A percentile compares a stretch with the other conserved stretches of the same genome.
phyloP scores from a whole-genome alignment of 208 protist genomes.

The Zelonia costaricensis region DNA sequence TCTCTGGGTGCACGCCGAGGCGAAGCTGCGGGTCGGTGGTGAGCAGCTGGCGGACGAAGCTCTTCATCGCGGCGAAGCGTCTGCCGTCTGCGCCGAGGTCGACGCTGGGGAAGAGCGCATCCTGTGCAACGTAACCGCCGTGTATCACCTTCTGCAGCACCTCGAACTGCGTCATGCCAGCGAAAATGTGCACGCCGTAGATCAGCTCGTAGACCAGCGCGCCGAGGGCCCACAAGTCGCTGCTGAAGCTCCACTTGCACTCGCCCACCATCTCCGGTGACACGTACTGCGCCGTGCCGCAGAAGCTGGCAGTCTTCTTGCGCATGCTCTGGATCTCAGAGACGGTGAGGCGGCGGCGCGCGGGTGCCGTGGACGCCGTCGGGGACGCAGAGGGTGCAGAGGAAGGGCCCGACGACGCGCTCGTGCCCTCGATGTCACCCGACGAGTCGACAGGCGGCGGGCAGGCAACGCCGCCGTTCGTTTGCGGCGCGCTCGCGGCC shows the following conservation, averaged over 20 bases:
- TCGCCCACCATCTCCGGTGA: slow-evolving; percentile 94
- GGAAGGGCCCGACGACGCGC: background rate
- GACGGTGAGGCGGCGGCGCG: slow-evolving; percentile 64
- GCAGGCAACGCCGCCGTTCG: slow-evolving; percentile 54
- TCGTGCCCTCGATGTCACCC: background rate
- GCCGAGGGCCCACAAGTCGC: slow-evolving; percentile 95
- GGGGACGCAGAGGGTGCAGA: background rate
- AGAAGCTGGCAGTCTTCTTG: slow-evolving; percentile 79
- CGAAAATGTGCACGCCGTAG: slow-evolving; percentile 87
- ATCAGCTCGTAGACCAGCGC: slow-evolving; percentile 93
- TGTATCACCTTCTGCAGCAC: slow-evolving; percentile 77
- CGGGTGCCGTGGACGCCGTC: background rate
- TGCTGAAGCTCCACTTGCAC: slow-evolving; percentile 92
- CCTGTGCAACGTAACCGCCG: slow-evolving; percentile 22
- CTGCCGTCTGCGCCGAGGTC: slow-evolving; percentile 25
- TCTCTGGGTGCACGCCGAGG: slow-evolving; percentile 63
- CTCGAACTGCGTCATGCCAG: slow-evolving; percentile 56
- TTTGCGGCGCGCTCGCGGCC: slow-evolving; percentile 19
- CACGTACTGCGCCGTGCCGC: slow-evolving; percentile 94
- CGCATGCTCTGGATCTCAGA: slow-evolving; percentile 87
- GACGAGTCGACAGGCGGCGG: slow-evolving; percentile 5
- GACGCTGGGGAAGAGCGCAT: slow-evolving; percentile 50
- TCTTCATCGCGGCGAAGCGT: slow-evolving; percentile 55
- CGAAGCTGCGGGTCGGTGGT: slow-evolving; percentile 61
- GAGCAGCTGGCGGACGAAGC: slow-evolving; percentile 71